Base-by-base conservation (phyloP, 2,329 filamentous ascomycete species). In the Hymenoscyphus linearis region DNA sequence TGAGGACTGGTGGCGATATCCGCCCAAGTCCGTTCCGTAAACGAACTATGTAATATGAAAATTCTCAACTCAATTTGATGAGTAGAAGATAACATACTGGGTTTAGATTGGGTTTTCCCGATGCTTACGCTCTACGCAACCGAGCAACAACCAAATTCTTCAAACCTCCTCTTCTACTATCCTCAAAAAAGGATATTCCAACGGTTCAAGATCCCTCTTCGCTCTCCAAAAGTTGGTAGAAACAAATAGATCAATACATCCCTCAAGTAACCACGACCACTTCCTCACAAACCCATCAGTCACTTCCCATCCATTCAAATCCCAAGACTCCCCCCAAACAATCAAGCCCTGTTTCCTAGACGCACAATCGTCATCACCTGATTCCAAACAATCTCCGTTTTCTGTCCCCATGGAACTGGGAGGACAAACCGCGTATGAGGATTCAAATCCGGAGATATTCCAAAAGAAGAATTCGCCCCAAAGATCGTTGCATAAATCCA, bases 401-500 rank as follows among this genome's bases (percentile, higher is more conserved):
- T 50, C 18, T 25, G 44, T 6, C 44, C 10, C 10, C 10, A 10
- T 26, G 44, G 44, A 50, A 9, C 22, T 50, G 9, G 44, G 18
- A 4, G 18, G 12, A 50, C 7, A 3, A 25, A 13, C 44, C 18
- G 44, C 22, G 22, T 22, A 25, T 13, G 44, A 50, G 18, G 10
- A 50, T 25, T 50, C 18, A 3, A 22, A 13, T 25, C 44, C 44
- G 18, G 44, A 50, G 18, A 50, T 4, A 22, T 50, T 50, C 44
- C 44, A 50, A 12, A 50, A 50, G 22, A 22, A 50, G 9, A 50
- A 55, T 36, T 68, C 63, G 5, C 66, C 67, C 35, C 68, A 60
- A 10, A 68, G 55, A 54, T 69, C 67, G 26, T 61, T 58, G 13
- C 57, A 58, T 3, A 68, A 57, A 26, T 66, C 67, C 10, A 54